These are phyloP conservation scores for Rhizopogon salebrosus DNA, from an alignment of 768 basidiomycete genomes.

Conservation along the genomic window DNA sequence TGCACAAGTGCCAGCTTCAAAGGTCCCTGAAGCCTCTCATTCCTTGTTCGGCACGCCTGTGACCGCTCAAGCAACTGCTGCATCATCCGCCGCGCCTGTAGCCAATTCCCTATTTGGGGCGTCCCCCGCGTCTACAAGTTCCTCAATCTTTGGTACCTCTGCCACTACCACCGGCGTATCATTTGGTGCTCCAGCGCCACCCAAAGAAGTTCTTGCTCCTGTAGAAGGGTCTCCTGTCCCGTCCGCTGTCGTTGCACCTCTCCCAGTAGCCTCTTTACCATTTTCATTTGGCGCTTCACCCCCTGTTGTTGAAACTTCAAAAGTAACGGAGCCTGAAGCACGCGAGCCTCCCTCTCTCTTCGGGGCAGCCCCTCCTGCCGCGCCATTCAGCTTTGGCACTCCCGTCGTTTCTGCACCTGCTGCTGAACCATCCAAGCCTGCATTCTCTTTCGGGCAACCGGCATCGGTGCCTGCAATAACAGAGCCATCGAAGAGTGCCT, in stretches of 20 bases:
- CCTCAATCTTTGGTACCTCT: slow-evolving; percentile 8
- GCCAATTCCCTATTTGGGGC: slow-evolving; percentile 5
- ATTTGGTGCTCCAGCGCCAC: slow-evolving; percentile 3
- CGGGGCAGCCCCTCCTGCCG: slow-evolving; percentile 1
- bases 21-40: slow-evolving; percentile 6
- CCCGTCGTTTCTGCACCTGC: slow-evolving; percentile 1
- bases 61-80: background rate
- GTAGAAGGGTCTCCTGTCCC: slow-evolving; percentile 16
- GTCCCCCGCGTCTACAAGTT: slow-evolving; percentile 1
- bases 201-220: slow-evolving; percentile 1
- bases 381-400: slow-evolving; percentile 4
- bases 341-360: background rate
- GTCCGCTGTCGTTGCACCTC: slow-evolving; percentile 4
- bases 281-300: slow-evolving; percentile 25
- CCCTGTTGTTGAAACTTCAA: slow-evolving; percentile 3
- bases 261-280: slow-evolving; percentile 8
- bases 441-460: slow-evolving; percentile 25
- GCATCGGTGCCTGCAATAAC: slow-evolving; percentile 10
- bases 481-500: slow-evolving; percentile 27
- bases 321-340: slow-evolving; percentile 6
- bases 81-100: background rate
- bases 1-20: slow-evolving; percentile 2
- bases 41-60: slow-evolving; percentile 9
- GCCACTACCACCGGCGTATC: slow-evolving; percentile 7
- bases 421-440: background rate